Base-by-base conservation (phyloP, 2,329 filamentous ascomycete genomes). In the Exophiala viscosa region DNA sequence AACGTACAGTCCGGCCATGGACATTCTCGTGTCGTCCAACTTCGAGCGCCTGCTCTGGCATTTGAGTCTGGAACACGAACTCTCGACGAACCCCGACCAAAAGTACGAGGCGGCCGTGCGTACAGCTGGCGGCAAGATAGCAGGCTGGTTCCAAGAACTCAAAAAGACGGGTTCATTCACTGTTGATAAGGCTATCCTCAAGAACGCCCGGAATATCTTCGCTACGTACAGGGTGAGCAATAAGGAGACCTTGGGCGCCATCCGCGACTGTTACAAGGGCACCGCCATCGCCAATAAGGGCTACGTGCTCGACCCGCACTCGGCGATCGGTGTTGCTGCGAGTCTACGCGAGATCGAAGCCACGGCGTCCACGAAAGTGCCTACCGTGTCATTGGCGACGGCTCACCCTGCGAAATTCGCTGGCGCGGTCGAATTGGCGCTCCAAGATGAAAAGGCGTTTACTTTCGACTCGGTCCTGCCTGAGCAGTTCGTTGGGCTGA, bases 41-140 rank as follows among this genome's bases (percentile, higher is more conserved):
- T 97, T 99, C 68, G 93, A 99, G 77, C 84, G 93, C 31, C 78
- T 99, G 4, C 79, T 99, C 9, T 97, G 92, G 92, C 96, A 89
- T 77, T 77, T 97, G 23, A 86, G 90, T 1, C 88, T 89, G 72
- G 81, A 87, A 62, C 86, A 84, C 55, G 83, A 73, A 54, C 61
- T 65, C 39, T 57, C 65, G 5, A 33, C 35, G 23, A 59, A 62
- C 31, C 60, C 60, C 3, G 38, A 58, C 15, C 34, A 48, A 39
- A 58, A 57, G 45, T 36, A 45, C 20, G 61, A 60, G 44, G 23
- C 43, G 10, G 52, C 55, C 5, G 50, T 60, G 13, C 50, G 45
- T 20, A 36, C 23, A 8, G 62, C 62, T 7, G 87, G 89, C 2
- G 83, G 89, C 66, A 86, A 88, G 63, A 90, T 97, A 38, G 79